A percentile compares a stretch with the other conserved stretches of the same genome.
Evolutionary conservation across 1,284 basidiomycete genomes (phyloP).

Genomic region (Moesziomyces antarcticus): DNA sequence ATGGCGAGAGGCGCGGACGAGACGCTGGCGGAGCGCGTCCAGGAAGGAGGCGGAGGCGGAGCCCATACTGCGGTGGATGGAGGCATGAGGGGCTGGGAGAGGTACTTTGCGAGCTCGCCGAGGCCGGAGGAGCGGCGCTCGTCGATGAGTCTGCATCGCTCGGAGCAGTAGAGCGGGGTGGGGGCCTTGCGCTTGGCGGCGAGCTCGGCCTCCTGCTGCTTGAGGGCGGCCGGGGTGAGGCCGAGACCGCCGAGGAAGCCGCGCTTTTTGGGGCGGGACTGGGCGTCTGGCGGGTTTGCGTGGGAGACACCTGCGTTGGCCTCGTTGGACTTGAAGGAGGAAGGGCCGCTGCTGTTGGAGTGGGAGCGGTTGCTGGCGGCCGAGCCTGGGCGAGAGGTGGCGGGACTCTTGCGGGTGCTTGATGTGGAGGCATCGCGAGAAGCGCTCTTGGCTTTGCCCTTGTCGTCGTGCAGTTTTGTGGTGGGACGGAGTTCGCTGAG

Average conservation of each 20-base stretch:
- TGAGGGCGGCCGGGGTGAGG: conserved; percentile 48
- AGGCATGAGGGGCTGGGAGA: conserved; percentile 42
- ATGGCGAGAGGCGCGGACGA: conserved; percentile 25
- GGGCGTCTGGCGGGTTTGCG: conserved; percentile 4
- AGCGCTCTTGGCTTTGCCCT: conserved; percentile 28
- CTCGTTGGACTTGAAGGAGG: conserved; percentile 45
- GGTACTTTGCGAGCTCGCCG: conserved; percentile 50
- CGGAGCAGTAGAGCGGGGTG: conserved; percentile 59
- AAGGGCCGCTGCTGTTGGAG: conserved; percentile 40
- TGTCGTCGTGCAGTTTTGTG: conserved; percentile 54
- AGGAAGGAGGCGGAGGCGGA: conserved; percentile 9
- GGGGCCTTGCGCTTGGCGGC: conserved; percentile 44
- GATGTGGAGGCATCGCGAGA: conserved; percentile 4
- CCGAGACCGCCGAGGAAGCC: conserved; percentile 52
- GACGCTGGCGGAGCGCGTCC: conserved; percentile 29
- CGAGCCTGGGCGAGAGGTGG: conserved; percentile 37
- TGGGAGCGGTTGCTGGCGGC: conserved; percentile 45
- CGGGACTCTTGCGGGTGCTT: conserved; percentile 33
- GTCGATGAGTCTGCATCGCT: conserved; percentile 59
- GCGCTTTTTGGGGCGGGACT: conserved; percentile 34
- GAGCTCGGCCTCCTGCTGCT: conserved; percentile 50
- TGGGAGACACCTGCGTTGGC: conserved; percentile 15
- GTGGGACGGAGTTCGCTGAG: conserved; percentile 61
- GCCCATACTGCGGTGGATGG: conserved; percentile 27
- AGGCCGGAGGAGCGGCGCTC: conserved; percentile 52